Evolutionary conservation across 176 grass and related monocot species (phyloP).

Genomic region (Rhynchospora tenuis): DNA sequence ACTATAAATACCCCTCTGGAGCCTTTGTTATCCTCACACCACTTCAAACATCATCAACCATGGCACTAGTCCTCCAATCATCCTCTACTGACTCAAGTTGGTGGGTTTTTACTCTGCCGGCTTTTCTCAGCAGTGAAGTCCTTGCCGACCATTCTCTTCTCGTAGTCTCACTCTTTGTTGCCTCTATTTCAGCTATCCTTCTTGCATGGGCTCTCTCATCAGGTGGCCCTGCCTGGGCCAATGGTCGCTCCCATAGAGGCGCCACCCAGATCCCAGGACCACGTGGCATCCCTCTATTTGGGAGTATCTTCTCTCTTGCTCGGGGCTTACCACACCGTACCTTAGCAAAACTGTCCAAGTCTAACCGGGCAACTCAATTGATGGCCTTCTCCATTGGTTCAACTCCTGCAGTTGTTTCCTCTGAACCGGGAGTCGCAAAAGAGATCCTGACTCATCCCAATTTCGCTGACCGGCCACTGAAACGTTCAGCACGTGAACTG

Average conservation of each 20-base stretch:
- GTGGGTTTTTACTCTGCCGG: conserved; percentile 45
- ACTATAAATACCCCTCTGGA: too few species aligned
- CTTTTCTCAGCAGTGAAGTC: conserved; percentile 34
- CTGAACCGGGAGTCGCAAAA: neutral
- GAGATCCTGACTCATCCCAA: too few species aligned
- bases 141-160: conserved; percentile 31
- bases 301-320: conserved; percentile 44
- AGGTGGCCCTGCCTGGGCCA: conserved; percentile 40
- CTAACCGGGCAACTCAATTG: conserved; percentile 6
- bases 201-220: conserved; percentile 38
- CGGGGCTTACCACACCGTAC: conserved; percentile 37
- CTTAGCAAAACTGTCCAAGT: conserved; percentile 24
- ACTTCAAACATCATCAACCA: neutral
- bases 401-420: conserved; percentile 36
- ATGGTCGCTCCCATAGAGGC: conserved; percentile 28
- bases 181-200: conserved; percentile 21
- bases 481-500: conserved; percentile 48
- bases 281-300: conserved; percentile 46
- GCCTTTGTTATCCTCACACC: too few species aligned
- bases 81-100: conserved; percentile 36
- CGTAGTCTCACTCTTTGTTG: conserved; percentile 11
- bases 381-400: conserved; percentile 56
- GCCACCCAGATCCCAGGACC: conserved; percentile 14
- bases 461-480: conserved; percentile 36
- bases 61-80: neutral